A percentile compares a stretch with the other conserved stretches of the same genome.
phyloP scores from a whole-genome alignment of 2,329 filamentous ascomycete genomes.

The Paramyrothecium roridum region DNA sequence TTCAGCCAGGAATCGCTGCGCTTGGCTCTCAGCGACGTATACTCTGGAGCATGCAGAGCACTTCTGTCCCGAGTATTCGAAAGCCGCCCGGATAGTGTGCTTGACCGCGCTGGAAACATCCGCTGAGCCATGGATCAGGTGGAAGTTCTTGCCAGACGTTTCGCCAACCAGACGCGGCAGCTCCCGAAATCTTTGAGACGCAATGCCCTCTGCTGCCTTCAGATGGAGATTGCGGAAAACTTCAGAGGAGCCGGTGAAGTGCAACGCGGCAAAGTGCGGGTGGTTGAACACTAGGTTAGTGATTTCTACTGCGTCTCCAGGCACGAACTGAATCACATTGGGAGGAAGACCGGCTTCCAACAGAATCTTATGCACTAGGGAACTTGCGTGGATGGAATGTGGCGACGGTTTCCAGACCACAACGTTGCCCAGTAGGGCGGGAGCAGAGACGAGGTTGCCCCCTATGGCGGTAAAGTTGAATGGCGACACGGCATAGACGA shows the following conservation, averaged over 20 bases:
- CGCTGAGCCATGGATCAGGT: constrained; percentile 74
- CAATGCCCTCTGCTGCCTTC: constrained; percentile 77
- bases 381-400: constrained; percentile 84
- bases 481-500: constrained; percentile 89
- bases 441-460: constrained; percentile 78
- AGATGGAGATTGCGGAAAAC: constrained; percentile 90
- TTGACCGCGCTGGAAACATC: constrained; percentile 75
- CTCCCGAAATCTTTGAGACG: constrained; percentile 81
- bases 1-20: too few relatives aligned
- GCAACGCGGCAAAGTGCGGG: constrained; percentile 81
- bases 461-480: constrained; percentile 98
- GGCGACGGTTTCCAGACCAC: constrained; percentile 95
- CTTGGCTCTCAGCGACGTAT: constrained; percentile 59
- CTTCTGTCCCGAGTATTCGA: constrained; percentile 90
- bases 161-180: constrained; percentile 87
- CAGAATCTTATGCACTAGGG: constrained; percentile 85
- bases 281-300: constrained; percentile 75
- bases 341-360: constrained; percentile 85
- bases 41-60: constrained; percentile 76
- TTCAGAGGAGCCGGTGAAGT: constrained; percentile 90
- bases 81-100: constrained; percentile 81
- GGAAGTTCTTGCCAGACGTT: constrained; percentile 93
- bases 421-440: constrained; percentile 89
- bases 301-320: constrained; percentile 82
- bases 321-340: constrained; percentile 90